These are phyloP conservation scores for Liquidambar formosana DNA, from an alignment of 164 flowering plant species.

Conservation along the genomic window DNA sequence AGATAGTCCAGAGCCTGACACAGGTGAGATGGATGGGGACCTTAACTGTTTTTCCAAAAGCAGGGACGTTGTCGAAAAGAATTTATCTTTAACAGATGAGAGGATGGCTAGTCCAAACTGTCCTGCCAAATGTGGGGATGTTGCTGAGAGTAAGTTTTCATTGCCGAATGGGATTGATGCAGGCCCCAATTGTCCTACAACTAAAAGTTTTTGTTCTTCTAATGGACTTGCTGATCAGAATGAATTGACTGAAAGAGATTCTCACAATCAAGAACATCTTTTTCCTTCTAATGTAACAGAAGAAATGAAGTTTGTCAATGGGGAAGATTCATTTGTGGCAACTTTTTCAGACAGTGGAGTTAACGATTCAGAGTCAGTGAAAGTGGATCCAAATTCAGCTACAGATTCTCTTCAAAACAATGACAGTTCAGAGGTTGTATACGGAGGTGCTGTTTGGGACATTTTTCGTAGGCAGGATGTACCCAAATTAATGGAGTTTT, in stretches of 20 bases:
- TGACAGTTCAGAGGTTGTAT: constrained; percentile 13
- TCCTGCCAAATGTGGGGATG: not conserved
- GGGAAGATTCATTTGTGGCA: constrained; percentile 2
- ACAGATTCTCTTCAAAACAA: constrained; percentile 4
- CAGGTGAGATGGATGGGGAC: not conserved
- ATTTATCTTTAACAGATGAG: not conserved
- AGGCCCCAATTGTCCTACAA: constrained; percentile 2
- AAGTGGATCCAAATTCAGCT: not conserved
- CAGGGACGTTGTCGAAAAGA: not conserved
- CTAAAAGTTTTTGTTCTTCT: constrained; percentile 5
- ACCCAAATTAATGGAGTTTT: constrained; percentile 58
- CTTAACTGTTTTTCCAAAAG: not conserved
- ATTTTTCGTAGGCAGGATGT: constrained; percentile 84
- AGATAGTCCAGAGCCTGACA: not conserved
- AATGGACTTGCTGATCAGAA: constrained; percentile 5
- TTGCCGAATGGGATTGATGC: constrained; percentile 6
- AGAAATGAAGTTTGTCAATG: not conserved
- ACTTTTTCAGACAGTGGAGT: constrained; percentile 16
- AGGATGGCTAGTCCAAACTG: not conserved
- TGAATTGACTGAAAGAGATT: constrained; percentile 3
- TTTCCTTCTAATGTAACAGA: constrained; percentile 3
- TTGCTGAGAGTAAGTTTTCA: constrained; percentile 3
- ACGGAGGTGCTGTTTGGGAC: constrained; percentile 89
- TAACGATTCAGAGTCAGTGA: constrained; percentile 2
- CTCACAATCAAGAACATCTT: constrained; percentile 7